Evolutionary conservation across 257 asterid genomes (phyloP), one percentile per base, ranked within the genome.

Genomic region (Ocimum tenuiflorum): DNA sequence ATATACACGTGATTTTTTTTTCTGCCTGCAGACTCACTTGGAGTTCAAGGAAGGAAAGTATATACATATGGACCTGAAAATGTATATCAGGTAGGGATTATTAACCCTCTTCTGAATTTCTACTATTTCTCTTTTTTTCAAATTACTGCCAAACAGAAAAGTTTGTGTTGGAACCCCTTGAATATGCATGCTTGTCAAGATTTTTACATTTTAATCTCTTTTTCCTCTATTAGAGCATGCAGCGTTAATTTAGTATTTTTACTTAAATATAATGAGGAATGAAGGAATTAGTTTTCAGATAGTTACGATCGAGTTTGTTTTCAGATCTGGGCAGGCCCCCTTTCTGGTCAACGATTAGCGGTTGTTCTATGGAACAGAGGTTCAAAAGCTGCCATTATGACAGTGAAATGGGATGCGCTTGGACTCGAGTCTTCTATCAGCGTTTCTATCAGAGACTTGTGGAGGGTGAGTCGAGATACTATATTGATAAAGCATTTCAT

Each of bases 301-400:
- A 42, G 1, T 17, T 48, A 29, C 60, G 20, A 53, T 54, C 58
- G 31, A 20, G 6, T 56, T 42, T 39, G 55, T 53, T 56, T 65
- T 51, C 85, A 91, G 98, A 83, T 91, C 45, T 92, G 98, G 98
- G 99, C 96, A 0, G 97, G 99, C 68, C 99, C 99, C 12, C 79
- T 92, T 70, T 89, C 96, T 43, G 86, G 76, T 20, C 78, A 88
- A 7, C 95, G 91, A 9, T 6, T 90, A 77, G 92, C 80, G 35
- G 87, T 90, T 18, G 90, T 77, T 47, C 79, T 94, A 13, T 94
- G 99, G 99, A 94, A 94, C 43, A 82, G 97, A 75, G 74, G 96
- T 67, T 72, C 89, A 55, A 71, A 84, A 68, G 24, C 81, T 13
- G 80, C 86, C 24, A 86, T 76, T 38, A 80, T 94, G 55, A 83